Base-by-base conservation (phyloP, 331 rosid species). In the Malus hybrid region DNA sequence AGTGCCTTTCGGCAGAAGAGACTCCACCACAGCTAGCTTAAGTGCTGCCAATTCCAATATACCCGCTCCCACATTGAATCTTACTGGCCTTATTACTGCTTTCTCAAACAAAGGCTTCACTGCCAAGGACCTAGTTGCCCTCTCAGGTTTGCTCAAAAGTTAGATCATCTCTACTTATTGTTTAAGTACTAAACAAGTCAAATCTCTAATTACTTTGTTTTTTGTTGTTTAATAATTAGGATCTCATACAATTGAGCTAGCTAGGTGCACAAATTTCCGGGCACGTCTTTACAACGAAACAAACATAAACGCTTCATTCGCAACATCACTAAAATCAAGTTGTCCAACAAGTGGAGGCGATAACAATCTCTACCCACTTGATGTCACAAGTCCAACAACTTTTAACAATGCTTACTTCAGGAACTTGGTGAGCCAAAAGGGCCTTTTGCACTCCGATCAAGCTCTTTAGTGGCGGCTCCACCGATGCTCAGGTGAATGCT, bases 381-480 rank as follows among this genome's bases (percentile, higher is more conserved):
- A 91, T 27, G 50, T 44, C 4, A 82, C 76, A 0, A 84, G 61
- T 70, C 87, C 91, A 3, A 84, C 11, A 34, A 20, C 78, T 0
- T 93, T 91, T n/a, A 90, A 93, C 85, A 91, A 84, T 61, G 85
- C 80, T 18, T 93, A 91, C 80, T 93, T 33, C 80, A 85, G 4
- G 11, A 87, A 88, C 67, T 80, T 93, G 81, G 28, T 83, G 66
- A 76, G 28, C 71, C 61, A 79, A 27, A 91, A 86, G 79, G 98
- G 96, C 4, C 72, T 93, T 10, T 33, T 93, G 5, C 97, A 93
- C 81, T 93, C 97, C 0, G 98, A 93, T 29, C 96, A 93, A 83
- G 16, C 88, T 93, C 73, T 89, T 83, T 76, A 87, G 65, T 28
- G 84, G 83, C 4, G 97, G 92, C 39, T 87, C 97, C 54, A 89